A percentile compares a stretch with the other conserved stretches of the same genome.
Conservation (phyloP, 352 stramenopile genomes). For the Achlya hypogyna region DNA sequence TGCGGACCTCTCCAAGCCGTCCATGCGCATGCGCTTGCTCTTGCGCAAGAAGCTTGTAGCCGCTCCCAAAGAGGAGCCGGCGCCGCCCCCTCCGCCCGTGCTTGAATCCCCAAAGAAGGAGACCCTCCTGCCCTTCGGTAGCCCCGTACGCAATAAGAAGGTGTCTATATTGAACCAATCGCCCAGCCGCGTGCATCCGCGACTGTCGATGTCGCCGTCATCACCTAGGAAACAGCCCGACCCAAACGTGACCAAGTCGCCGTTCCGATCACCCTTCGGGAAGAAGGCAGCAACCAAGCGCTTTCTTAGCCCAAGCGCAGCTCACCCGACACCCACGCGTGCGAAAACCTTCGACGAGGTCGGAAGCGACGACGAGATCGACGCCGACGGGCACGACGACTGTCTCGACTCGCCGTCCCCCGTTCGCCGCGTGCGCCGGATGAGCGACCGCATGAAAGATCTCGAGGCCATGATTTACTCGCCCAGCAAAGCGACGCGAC, state of each 20-base stretch:
- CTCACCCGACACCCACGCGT: not conserved
- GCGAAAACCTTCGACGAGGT: not conserved
- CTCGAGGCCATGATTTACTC: not conserved
- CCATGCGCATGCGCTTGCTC: constrained; percentile 1
- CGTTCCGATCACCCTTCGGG: constrained; percentile 63
- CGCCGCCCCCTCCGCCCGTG: not conserved
- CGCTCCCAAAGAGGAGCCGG: not conserved
- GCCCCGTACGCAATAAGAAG: not conserved
- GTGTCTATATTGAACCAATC: not conserved
- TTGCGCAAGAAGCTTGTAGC: not conserved
- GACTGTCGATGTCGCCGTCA: not conserved
- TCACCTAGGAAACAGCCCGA: constrained; percentile 4
- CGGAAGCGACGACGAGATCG: not conserved
- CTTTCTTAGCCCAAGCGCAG: constrained; percentile 20
- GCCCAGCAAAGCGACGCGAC: not conserved
- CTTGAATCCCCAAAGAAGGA: constrained; percentile 4
- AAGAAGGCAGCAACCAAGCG: constrained; percentile 40
- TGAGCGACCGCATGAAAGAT: not conserved
- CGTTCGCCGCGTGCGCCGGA: not conserved
- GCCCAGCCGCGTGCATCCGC: not conserved
- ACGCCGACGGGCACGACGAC: not conserved
- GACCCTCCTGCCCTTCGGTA: not conserved
- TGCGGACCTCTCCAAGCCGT: not conserved
- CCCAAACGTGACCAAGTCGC: constrained; percentile 42
- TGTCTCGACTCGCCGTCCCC: not conserved